Conservation (phyloP, 495 filamentous ascomycete species). For the Penicillium paradoxum region DNA sequence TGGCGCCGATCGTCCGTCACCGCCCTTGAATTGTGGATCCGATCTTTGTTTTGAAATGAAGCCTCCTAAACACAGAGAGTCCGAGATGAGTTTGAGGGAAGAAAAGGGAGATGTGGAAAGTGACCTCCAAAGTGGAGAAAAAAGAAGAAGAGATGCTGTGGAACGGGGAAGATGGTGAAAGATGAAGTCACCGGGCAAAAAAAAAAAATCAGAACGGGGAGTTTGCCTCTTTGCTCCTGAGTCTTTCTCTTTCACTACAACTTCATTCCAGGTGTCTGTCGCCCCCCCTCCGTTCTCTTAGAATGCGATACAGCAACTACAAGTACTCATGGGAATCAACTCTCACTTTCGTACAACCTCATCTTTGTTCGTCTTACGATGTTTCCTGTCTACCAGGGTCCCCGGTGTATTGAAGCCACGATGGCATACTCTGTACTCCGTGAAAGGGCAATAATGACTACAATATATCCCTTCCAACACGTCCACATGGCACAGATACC, state of each 20-base stretch:
- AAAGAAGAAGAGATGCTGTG: not conserved
- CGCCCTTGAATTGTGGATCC: constrained; percentile 15
- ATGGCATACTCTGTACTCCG: no score
- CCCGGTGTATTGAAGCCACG: not conserved
- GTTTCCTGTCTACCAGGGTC: not conserved
- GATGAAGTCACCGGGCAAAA: constrained; percentile 6
- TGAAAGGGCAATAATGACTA: not conserved
- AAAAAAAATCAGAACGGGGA: not conserved
- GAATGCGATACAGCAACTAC: not conserved
- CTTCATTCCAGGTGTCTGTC: not conserved
- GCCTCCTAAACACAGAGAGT: not conserved
- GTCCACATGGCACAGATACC: no score
- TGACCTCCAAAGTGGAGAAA: not conserved
- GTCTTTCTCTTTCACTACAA: not conserved
- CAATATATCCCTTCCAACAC: no score
- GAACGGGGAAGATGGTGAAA: not conserved
- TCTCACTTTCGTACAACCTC: not conserved
- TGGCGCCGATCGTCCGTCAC: constrained; percentile 21
- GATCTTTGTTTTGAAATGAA: not conserved
- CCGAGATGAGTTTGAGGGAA: not conserved
- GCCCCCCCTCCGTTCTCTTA: not conserved
- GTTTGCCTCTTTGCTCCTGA: not conserved
- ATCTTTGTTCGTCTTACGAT: not conserved
- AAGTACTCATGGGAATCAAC: not conserved
- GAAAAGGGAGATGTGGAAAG: not conserved